Evolutionary conservation across 495 filamentous ascomycete genomes (phyloP), one percentile per base, ranked within the genome.

Genomic region (Staphylotrichum tortipilum): DNA sequence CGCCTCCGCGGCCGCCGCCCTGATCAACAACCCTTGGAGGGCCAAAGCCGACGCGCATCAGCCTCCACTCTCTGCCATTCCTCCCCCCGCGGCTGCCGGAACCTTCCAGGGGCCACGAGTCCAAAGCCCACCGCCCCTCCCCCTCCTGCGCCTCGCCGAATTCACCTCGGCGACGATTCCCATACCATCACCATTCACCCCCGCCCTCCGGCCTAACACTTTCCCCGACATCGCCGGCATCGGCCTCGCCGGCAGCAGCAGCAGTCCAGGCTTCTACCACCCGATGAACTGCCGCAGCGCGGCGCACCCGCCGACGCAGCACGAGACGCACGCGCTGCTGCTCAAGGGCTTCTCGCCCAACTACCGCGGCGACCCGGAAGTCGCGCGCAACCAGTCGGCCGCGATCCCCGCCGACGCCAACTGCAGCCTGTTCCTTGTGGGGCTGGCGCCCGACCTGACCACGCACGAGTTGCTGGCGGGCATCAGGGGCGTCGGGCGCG

Each of bases 381-480:
- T 67, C 0, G 30, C 18, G 2, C 53, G 42, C 3, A 70, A 70
- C 56, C 61, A 58, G 36, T 63, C 62, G 0, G 70, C 68, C 0
- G 17, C 53, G 15, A 64, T 73, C 36, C 48, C 64, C 0, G 52
- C 51, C 22, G 51, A 60, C 3, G 24, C 48, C 0, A 70, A 64
- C 53, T 70, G 67, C 19, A 58, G 64, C 0, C 52, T 74, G 0
- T 72, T 66, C 57, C 22, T 74, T 1, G 53, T 55, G 0, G 65
- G 65, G 4, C 61, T 74, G 0, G 62, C 69, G 0, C 56, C 65
- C 0, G 28, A 52, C 28, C 52, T 67, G 14, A 67, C 60, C 0
- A 58, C 58, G 14, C 38, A 52, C 26, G 44, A 62, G 7, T 62
- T 74, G 1, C 62, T 74, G 0, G 42, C 49, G 1, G 24, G 57